Base-by-base conservation (phyloP, 208 protist genomes). In the Acanthamoeba castellanii region DNA sequence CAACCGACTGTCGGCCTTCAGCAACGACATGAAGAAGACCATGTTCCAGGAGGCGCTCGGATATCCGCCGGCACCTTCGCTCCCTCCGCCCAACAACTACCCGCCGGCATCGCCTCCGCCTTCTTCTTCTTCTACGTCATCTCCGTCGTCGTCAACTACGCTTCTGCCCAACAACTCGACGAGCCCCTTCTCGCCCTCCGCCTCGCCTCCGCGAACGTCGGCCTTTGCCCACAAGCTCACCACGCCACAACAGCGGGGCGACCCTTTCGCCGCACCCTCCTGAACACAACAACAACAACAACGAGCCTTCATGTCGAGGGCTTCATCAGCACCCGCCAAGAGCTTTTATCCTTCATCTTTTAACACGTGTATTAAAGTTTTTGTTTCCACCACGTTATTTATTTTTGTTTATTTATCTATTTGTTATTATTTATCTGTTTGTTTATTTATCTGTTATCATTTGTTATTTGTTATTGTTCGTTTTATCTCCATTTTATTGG, bases 11-110 rank as follows among this genome's bases (percentile, higher is more conserved):
- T 25, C 50, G n/a, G 81, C 81, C 50, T 88, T 88, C 81, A 66
- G 30, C 81, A 64, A 22, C 50, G 81, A 88, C 30, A 88, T 88
- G 81, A 88, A 88, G 81, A n/a, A 45, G 52, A 27, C 81, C 9
- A 88, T 88, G 81, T 88, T 88, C 50, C 81, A 88, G 32, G 81
- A 88, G 47, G 81, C 81, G 34, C 52, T 88, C 11, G 52, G 81
- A 32, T n/a, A 34, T 88, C 81, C 81, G n/a, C 45, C 37, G 42
- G 45, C 78, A 9, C 78, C 78, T 25, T 27, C 50, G 27, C 52
- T 64, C 11, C 25, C 81, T 14, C 27, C 81, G 52, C 50, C 81
- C 50, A 66, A 50, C 78, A 85, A 85, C 78, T 59, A 85, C 45
- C 34, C 34, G 7, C 18, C 78, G 27, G 55, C 74, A 22, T 42